Evolutionary conservation across 2,329 filamentous ascomycete genomes (phyloP).

Genomic region (Epichloe festucae): DNA sequence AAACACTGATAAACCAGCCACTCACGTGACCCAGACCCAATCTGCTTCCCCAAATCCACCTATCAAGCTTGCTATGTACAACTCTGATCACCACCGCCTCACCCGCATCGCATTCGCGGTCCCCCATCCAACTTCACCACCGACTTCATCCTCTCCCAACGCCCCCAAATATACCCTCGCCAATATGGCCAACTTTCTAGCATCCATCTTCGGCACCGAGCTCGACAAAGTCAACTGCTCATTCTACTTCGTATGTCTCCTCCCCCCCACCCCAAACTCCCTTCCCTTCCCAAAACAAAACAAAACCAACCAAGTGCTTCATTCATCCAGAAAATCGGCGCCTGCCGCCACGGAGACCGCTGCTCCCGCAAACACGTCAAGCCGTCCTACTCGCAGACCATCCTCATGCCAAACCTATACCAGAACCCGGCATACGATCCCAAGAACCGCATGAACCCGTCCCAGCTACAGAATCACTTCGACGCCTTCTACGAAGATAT

Average conservation of each 20-base stretch:
- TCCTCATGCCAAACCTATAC: slow-evolving; percentile 96
- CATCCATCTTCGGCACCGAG: slow-evolving; percentile 98
- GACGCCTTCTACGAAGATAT: slow-evolving; percentile 99
- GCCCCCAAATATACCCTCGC: not conserved
- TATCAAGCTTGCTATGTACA: too few species aligned
- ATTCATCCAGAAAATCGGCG: slow-evolving; percentile 70
- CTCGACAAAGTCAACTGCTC: slow-evolving; percentile 99
- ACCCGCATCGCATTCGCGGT: not conserved
- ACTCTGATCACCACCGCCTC: not conserved
- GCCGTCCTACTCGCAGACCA: slow-evolving; percentile 93
- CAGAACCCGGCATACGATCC: slow-evolving; percentile 97
- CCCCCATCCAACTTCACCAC: not conserved
- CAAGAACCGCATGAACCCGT: slow-evolving; percentile 92
- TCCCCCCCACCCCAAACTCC: not conserved
- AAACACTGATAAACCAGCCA: slow-evolving; percentile 15
- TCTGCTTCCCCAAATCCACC: not conserved
- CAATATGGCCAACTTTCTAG: slow-evolving; percentile 91
- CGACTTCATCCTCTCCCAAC: not conserved
- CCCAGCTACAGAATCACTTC: slow-evolving; percentile 97
- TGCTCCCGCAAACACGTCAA: slow-evolving; percentile 99
- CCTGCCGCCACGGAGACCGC: slow-evolving; percentile 94
- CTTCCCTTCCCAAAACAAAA: not conserved
- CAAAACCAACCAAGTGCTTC: not conserved
- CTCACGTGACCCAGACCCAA: slow-evolving; percentile 17
- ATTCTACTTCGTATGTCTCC: slow-evolving; percentile 57